Evolutionary conservation across 805 yeast genomes (phyloP), one percentile per base, ranked within the genome.

Genomic region (Ogataea paradorogensis): DNA sequence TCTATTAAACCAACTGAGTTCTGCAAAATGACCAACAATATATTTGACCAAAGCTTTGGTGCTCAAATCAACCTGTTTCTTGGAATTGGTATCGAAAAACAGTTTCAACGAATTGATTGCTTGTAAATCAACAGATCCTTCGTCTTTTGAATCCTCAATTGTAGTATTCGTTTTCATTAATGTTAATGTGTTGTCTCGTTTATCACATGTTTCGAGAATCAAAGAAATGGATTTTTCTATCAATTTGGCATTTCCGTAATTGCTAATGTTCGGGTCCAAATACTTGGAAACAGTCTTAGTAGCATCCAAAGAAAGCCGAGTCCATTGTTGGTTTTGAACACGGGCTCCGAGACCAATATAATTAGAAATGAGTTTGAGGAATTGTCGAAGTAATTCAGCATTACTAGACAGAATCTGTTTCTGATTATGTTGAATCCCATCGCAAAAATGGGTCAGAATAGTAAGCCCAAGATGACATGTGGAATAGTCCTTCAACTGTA

Each of bases 31-130:
- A 7, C 43, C 42, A 45, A 69, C 56, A 29, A 77, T 54, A 49
- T 70, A 75, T 11, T 65, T 59, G 8, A 78, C 64, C 15, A 86
- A 66, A 4, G 78, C 71, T 15, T 62, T 65, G 0, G 88, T 74
- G 13, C 84, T 71, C 15, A 70, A 60, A 27, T 74, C 68, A 27
- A 89, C 67, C 57, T 84, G 89, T 27, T 71, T 71, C 5, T 81
- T 66, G 30, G 80, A 74, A 2, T 75, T 65, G 1, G 93, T 77
- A 50, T 78, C 78, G 57, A 86, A 88, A 40, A 80, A 73, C 1
- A 77, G 58, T 35, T 72, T 73, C 47, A 90, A 65, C 0, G 86
- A 73, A 7, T 42, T 33, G 15, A 58, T 48, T 3, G 62, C 52
- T 9, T 43, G 33, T 1, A 43, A 47, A 8, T 48, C 52, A 5